Base-by-base conservation (phyloP, 805 yeast species). In the Wickerhamiella occidentalis region DNA sequence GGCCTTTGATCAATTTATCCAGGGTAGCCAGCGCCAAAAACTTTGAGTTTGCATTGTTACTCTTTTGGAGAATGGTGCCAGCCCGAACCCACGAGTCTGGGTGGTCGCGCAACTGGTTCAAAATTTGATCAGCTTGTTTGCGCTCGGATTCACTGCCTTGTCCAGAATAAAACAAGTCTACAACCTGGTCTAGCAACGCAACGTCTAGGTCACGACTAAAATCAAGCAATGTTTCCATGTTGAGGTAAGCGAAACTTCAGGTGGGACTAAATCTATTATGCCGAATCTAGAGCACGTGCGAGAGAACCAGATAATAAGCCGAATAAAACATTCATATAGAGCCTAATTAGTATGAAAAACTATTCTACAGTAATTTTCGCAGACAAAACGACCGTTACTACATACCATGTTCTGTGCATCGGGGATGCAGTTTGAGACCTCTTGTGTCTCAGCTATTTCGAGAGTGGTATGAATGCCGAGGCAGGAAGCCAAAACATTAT, bases 21-120 rank as follows among this genome's bases (percentile, higher is more conserved):
- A 92, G 71, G 53, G 92, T 84, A 21, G 94, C 79, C 51, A 92
- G 72, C 7, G 96, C 98, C 64, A 92, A 82, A 66, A 83, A 90
- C 68, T 92, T 92, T 28, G 95, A 75, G 66, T 92, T 95, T 36
- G 95, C 73, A 63, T 87, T 83, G 45, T 71, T 68, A 2, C 94
- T 79, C 54, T 70, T 73, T 56, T 88, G 87, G 55, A 92, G 73
- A 52, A 92, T 88, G 64, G 82, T 79, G 60, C 90, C 97, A 29
- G 94, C 92, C 50, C 83, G 77, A 56, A 83, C 85, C 99, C 99
- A 92, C 22, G 96, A 82, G 58, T 90, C 95, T 2, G 92, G 94
- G 64, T 87, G 83, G 54, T 86, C 94, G 66, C 92, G 96, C 64
- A 92, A 88, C 66, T 59, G 56, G 38, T 66, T 66, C 49, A 68